phyloP scores from a whole-genome alignment of 495 filamentous ascomycete species.

The Thozetella sp. region DNA sequence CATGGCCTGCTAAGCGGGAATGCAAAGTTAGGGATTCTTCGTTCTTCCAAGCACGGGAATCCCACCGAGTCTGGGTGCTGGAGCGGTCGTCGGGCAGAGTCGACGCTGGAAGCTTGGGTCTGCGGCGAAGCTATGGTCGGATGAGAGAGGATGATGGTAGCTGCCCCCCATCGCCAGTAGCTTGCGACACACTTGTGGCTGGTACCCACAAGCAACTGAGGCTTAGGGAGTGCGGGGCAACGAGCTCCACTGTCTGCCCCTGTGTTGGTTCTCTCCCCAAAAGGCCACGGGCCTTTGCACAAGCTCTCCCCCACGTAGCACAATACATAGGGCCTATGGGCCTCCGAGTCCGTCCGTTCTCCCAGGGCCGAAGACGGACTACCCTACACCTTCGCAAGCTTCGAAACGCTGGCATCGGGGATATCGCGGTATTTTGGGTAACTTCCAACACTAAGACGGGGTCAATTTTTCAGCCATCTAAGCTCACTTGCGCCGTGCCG shows the following conservation, averaged over 20 bases:
- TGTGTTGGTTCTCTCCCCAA: background rate
- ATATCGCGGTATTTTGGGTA: background rate
- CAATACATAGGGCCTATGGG: no score
- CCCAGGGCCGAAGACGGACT: background rate
- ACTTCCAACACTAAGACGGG: background rate
- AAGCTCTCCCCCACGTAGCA: no score
- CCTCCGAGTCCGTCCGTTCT: no score
- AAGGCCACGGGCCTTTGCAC: background rate
- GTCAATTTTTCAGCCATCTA: background rate
- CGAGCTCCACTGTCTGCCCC: background rate
- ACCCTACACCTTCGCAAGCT: background rate
- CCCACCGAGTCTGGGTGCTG: background rate
- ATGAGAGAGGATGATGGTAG: background rate
- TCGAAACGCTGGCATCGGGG: background rate
- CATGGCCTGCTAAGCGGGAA: no score
- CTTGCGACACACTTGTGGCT: constrained; percentile 3
- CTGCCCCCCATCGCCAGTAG: background rate
- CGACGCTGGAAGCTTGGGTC: no score
- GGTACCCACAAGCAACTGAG: background rate
- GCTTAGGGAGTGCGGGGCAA: background rate
- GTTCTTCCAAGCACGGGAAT: no score
- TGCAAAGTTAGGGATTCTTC: no score
- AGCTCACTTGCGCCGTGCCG: background rate
- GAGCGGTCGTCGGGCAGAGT: no score
- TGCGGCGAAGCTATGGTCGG: no score